These are phyloP conservation scores for Aechmea fasciata DNA, from an alignment of 176 grass and related monocot species.

Conservation along the genomic window DNA sequence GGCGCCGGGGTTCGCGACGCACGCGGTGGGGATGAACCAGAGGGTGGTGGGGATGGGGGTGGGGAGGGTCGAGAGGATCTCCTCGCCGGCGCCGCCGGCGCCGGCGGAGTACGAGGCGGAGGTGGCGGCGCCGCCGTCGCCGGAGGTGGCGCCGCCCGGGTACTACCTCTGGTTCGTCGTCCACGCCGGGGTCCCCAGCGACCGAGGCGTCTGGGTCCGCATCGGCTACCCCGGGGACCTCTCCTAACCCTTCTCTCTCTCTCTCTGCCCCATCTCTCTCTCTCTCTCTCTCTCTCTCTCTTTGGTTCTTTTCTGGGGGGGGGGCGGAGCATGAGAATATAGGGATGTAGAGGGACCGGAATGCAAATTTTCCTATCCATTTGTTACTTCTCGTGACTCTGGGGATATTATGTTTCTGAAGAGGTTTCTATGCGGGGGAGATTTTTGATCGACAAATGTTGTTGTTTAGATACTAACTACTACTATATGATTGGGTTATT, in stretches of 20 bases:
- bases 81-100: background rate
- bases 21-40: slow-evolving; percentile 92
- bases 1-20: slow-evolving; percentile 63
- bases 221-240: background rate
- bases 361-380: too few species aligned
- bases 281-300: too few species aligned
- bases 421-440: too few species aligned
- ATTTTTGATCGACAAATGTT: too few species aligned
- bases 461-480: too few species aligned
- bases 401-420: too few species aligned
- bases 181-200: slow-evolving; percentile 60
- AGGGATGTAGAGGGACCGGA: too few species aligned
- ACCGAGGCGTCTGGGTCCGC: slow-evolving; percentile 39
- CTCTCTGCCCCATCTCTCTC: too few species aligned
- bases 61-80: slow-evolving; percentile 26
- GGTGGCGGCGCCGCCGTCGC: slow-evolving; percentile 36
- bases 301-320: too few species aligned
- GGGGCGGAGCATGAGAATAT: too few species aligned
- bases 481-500: too few species aligned
- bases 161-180: slow-evolving; percentile 84
- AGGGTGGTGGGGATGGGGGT: slow-evolving; percentile 37
- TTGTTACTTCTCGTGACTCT: too few species aligned
- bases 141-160: slow-evolving; percentile 58
- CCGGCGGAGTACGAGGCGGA: slow-evolving; percentile 30
- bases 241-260: background rate